Evolutionary conservation across 257 asterid genomes (phyloP), one percentile per base, ranked within the genome.

Genomic region (Capsicum chinense): DNA sequence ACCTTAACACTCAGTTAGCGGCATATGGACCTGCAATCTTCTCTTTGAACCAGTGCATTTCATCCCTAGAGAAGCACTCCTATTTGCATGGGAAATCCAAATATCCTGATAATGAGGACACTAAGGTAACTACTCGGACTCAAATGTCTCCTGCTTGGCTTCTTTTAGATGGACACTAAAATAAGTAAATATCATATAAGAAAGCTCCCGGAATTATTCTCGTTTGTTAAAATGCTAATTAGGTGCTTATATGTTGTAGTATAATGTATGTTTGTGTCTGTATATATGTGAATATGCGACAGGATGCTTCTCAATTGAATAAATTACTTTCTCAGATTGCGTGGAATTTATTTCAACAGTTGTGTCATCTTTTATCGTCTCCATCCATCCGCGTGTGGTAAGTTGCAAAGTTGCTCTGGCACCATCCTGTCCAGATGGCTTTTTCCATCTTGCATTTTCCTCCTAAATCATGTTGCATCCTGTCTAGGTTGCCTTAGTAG

Each of bases 11-110:
- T 68, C 93, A 90, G 84, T 79, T 97, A 84, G 91, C 91, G 47
- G 93, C 93, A 74, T 91, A 64, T 88, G 88, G 88, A 82, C 94
- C 93, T 66, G 99, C 93, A 86, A 94, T 94, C 79, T 84, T 71
- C 63, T 90, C 90, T 37, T 84, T 97, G 90, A 91, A 87, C 88
- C 92, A 88, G 88, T 91, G 92, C 59, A 85, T 95, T 84, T 91
- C 92, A 33, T 93, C 97, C 70, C 91, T 95, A 83, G 98, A 93
- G 90, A 85, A 88, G 74, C 91, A 85, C 74, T 85, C 95, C 56
- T 86, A 84, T 87, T 81, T 86, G 85, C 90, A 87, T 14, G 88
- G 89, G 79, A 90, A 91, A 87, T 80, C 88, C 86, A 93, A 87
- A 69, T 87, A 84, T 84, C 93, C 93, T 83, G 90, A 79, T 85